Evolutionary conservation across 441 rosid genomes (phyloP), one percentile per base, ranked within the genome.

Genomic region (Oxalis stricta): DNA sequence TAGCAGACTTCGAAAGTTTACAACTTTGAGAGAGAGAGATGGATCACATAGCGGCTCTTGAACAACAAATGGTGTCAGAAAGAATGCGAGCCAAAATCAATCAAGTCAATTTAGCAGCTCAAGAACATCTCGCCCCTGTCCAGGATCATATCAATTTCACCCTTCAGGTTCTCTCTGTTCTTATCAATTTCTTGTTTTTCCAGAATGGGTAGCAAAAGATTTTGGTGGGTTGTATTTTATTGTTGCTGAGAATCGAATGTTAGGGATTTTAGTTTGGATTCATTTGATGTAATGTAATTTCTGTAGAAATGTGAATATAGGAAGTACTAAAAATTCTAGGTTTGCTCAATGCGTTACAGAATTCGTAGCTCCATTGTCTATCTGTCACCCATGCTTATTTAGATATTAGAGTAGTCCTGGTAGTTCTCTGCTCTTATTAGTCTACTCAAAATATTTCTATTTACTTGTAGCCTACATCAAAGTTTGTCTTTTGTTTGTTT

Each of bases 81-180:
- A 82, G 87, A 52, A 55, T 84, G 58, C 72, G 79, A 47, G 63
- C 60, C 64, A 84, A 67, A 56, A 75, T 84, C 7, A 59, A 69
- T 39, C 68, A 88, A 45, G 91, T 82, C 11, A 77, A 82, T 59
- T 44, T 42, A 1, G 72, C 79, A 7, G 88, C 88, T 10, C 82
- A 82, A 52, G 32, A 73, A 46, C 88, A 82, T 7, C 92, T 88
- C 46, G 38, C 80, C 22, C 79, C 84, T 8, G 55, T 88, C 9
- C 88, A 88, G 65, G 88, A 88, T 52, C 94, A 84, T 52, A 65
- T 88, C 70, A 79, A 76, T 61, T 88, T 77, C 82, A 84, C 82
- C 14, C 91, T 88, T 53, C 97, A 88, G 78, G 97, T 77, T 6
- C 12, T 17, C 34, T 55, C 55, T 48, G 5, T 26, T 26, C 31